Base-by-base conservation (phyloP, 1,139 yeast genomes). In the Saccharomyces uvarum region DNA sequence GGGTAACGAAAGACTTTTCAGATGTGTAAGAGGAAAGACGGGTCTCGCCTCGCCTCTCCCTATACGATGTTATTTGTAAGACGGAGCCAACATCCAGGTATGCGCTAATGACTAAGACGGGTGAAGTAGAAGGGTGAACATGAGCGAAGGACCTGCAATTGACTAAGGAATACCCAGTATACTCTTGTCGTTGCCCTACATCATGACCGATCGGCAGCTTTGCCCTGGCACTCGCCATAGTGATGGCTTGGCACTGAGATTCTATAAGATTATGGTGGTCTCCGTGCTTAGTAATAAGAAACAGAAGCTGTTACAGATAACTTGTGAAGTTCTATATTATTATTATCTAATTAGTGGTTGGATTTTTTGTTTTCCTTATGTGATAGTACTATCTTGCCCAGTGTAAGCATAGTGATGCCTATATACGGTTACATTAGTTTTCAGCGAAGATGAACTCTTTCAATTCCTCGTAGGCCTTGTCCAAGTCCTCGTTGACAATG, bases 401-500 rank as follows among this genome's bases (percentile, higher is more conserved):
- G n/a, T 38, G 19, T 16, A 38, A 8, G 13, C 13, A 9, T 38
- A 16, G 29, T 24, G 24, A 26, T n/a, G 48, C 11, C 16, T 46
- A 51, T 21, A 13, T 26, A 24, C 44, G 7, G 24, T 13, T 49
- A 49, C 11, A 19, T 32, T 38, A 32, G 9, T 32, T 21, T 47
- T 63, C 57, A 53, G 68, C 75, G 61, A 86, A 76, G 61, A 90
- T 84, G 68, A 89, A 93, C 46, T 77, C 81, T 73, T 83, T 88
- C 68, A 93, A 80, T 72, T 91, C 89, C 48, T 66, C 63, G 75
- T 93, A 93, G 27, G 99, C 97, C 70, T 77, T 83, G 44, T 93
- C 97, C 64, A 93, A 79, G 68, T 91, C 91, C 65, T 91, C 97
- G 70, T 93, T 93, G 64, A 93, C 93, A 63, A 93, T 83, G 59